Conservation (phyloP, 208 protist species). For the Wallacemonas sp. region DNA sequence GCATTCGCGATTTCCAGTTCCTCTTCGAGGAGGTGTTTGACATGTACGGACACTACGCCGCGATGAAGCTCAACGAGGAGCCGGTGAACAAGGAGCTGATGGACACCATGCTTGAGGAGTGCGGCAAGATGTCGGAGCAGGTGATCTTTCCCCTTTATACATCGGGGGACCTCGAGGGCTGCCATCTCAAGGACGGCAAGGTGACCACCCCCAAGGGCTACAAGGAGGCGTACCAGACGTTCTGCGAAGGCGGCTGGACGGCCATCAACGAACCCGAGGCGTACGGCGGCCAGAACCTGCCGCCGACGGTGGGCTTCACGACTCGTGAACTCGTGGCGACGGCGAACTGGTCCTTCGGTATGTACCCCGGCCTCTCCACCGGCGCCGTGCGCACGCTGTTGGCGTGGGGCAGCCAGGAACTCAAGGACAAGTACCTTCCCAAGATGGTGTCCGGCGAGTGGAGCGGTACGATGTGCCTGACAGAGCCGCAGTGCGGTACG, state of each 20-base stretch:
- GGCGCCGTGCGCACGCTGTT: constrained; percentile 64
- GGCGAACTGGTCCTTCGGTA: constrained; percentile 82
- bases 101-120: constrained; percentile 67
- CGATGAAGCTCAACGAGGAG: constrained; percentile 39
- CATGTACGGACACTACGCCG: constrained; percentile 80
- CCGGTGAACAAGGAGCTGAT: constrained; percentile 70
- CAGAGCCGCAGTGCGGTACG: constrained; percentile 87
- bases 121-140: constrained; percentile 51
- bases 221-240: constrained; percentile 86
- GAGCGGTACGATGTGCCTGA: constrained; percentile 90
- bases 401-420: constrained; percentile 60
- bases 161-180: constrained; percentile 50
- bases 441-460: constrained; percentile 73
- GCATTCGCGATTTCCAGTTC: constrained; percentile 63
- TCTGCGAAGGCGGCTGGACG: constrained; percentile 76
- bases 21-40: constrained; percentile 82
- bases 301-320: constrained; percentile 57
- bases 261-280: constrained; percentile 61
- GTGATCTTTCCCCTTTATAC: constrained; percentile 66
- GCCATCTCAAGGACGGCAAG: constrained; percentile 42
- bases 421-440: constrained; percentile 82
- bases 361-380: constrained; percentile 82
- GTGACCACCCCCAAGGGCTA: constrained; percentile 79
- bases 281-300: constrained; percentile 85
- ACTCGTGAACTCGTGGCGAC: constrained; percentile 73